Base-by-base conservation (phyloP, 805 yeast genomes). In the Monosporozyma solicola region DNA sequence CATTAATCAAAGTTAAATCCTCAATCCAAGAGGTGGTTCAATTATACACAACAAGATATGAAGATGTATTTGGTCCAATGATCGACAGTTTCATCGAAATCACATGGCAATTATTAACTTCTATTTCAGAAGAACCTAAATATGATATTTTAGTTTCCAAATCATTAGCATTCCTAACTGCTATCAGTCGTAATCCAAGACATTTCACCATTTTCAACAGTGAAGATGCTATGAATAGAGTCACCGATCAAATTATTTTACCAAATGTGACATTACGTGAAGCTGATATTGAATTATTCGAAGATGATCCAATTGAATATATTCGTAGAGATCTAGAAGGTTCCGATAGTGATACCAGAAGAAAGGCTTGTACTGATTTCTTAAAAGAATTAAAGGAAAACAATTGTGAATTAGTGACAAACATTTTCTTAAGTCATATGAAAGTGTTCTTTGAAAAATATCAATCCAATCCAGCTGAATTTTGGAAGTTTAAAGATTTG, bases 241-340 rank as follows among this genome's bases (percentile, higher is more conserved):
- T 94, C 49, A 80, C 91, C 3, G 87, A 85, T 61, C 84, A 86
- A 60, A 85, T 94, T 57, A 82, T 94, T 50, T 75, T 94, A 57
- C 99, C 99, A 41, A 94, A 94, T 67, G 82, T 91, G 60, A 79
- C 83, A 10, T 77, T 94, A 55, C 82, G 98, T 63, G 92, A 86
- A 53, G 76, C 85, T 1, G 99, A 94, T 65, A 89, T 88, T 62
- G 99, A 95, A 68, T 69, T 84, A 56, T 92, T 94, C 68, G 99
- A 94, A 69, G 99, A 94, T 70, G 99, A 94, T 65, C 99, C 99
- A 39, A 85, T 94, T 52, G 95, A 88, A 62, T 94, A 78, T 65
- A 91, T 91, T 22, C 80, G 98, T 63, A 79, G 96, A 56, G 99
- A 94, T 68, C 74, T 95, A 47, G 99, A 95, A 70, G 98, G 98